Evolutionary conservation across 495 filamentous ascomycete genomes (phyloP), one percentile per base, ranked within the genome.

Genomic region (Saxophila tyrrhenica): DNA sequence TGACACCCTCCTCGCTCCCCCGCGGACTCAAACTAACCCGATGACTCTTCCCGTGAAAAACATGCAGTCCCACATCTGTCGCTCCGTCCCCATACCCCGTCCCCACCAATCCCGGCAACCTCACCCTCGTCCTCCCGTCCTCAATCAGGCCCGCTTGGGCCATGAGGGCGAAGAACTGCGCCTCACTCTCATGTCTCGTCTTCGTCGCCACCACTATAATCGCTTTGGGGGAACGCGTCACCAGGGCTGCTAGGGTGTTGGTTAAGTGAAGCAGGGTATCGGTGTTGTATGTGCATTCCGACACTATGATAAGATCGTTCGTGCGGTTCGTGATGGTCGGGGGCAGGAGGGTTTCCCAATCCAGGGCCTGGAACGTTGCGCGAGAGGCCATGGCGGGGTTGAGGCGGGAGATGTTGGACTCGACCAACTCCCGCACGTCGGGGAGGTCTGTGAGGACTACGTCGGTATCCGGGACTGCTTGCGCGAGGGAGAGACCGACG

Each of bases 201-300:
- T 98, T 98, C 62, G 88, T 81, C 2, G 88, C 82, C 11, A 97
- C 72, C 7, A 92, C 66, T 2, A 95, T 71, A 39, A 82, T 57
- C 1, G 71, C 72, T 52, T 74, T 65, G n/a, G 74, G 75, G 7
- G 74, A 80, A 44, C 47, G 57, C 38, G 69, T 55, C 23, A 73
- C 67, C 41, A 95, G 63, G 8, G 71, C 71, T 19, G 69, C 65
- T 15, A 98, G 71, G 0, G 85, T 86, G 35, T 72, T 69, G 2
- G 96, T 87, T 32, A 98, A 72, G 10, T 80, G 75, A 16, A 85
- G 85, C 35, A 89, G 70, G 43, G 81, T 87, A 65, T 92, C 87
- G 29, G 80, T 75, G 65, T 97, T 98, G 70, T 98, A 98, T 11
- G 89, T 98, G 72, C 92, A 96, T 64, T 98, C 92, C 17, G 89